Percentiles rank a stretch among this genome's conserved stretches.
Conservation (phyloP, 768 basidiomycete genomes). For the Candolleomyces aberdarensis region DNA sequence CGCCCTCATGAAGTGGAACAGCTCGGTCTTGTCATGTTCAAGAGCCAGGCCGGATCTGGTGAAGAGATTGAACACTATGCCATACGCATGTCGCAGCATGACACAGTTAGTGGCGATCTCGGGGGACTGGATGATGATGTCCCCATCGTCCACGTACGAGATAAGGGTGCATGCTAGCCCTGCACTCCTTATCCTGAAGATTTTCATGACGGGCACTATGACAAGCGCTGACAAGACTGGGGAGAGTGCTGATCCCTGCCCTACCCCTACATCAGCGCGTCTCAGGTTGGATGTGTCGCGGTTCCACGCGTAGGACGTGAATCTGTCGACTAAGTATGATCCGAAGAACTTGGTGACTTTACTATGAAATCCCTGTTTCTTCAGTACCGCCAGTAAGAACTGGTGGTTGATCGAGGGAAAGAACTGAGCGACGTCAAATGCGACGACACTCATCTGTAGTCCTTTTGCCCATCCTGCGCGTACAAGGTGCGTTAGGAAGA, state of each 20-base stretch:
- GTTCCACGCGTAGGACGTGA: neutral
- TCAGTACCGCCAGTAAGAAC: neutral
- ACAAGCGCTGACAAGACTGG: neutral
- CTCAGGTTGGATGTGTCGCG: neutral
- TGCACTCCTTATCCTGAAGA: too few relatives aligned
- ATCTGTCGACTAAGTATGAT: neutral
- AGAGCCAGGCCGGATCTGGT: conserved; percentile 23
- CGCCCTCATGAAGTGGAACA: neutral
- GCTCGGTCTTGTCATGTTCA: conserved; percentile 17
- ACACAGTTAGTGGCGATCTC: too few relatives aligned
- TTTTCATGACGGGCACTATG: too few relatives aligned
- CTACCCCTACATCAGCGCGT: neutral
- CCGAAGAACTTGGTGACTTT: neutral
- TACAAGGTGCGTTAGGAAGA: conserved; percentile 16
- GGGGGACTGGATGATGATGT: conserved; percentile 6
- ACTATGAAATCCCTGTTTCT: neutral
- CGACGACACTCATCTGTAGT: conserved; percentile 12
- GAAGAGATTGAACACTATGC: conserved; percentile 5
- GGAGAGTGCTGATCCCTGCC: neutral
- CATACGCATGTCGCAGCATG: too few relatives aligned
- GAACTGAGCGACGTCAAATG: conserved; percentile 6
- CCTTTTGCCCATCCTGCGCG: conserved; percentile 16
- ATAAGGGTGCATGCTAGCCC: too few relatives aligned
- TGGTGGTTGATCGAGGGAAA: neutral
- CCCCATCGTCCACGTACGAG: neutral